phyloP scores from a whole-genome alignment of 2,329 filamentous ascomycete species.

The Nigrospora sphaerica region DNA sequence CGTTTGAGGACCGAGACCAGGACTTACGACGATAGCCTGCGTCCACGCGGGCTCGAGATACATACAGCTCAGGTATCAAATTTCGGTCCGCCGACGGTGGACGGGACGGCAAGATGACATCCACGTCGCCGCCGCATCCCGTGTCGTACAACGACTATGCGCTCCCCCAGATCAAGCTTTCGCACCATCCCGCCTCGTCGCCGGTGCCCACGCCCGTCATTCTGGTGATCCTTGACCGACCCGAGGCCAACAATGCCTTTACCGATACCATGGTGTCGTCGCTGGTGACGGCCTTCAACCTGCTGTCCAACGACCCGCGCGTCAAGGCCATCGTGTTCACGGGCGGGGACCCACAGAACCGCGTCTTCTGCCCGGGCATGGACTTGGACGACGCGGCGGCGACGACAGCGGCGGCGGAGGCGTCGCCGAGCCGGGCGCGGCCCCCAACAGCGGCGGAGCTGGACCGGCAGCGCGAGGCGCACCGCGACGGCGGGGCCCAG shows the following conservation, averaged over 20 bases:
- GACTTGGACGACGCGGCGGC: constrained; percentile 34
- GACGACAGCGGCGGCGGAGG: constrained; percentile 10
- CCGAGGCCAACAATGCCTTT: constrained; percentile 62
- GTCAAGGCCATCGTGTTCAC: constrained; percentile 50
- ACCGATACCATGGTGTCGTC: constrained; percentile 57
- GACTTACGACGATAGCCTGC: too few relatives aligned
- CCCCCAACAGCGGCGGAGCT: constrained; percentile 3
- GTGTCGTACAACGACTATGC: constrained; percentile 31
- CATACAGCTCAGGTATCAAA: too few relatives aligned
- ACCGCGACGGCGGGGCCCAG: constrained; percentile 45
- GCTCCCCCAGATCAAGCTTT: constrained; percentile 37
- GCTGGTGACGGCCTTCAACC: constrained; percentile 44
- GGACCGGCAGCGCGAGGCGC: constrained; percentile 2
- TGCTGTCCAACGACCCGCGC: constrained; percentile 45
- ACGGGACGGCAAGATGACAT: constrained; percentile 1
- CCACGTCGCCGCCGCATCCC: constrained; percentile 10
- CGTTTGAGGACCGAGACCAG: too few relatives aligned
- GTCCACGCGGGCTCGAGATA: too few relatives aligned
- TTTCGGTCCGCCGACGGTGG: too few relatives aligned
- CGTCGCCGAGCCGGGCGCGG: not conserved
- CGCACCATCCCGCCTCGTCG: constrained; percentile 42
- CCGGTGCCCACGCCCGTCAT: constrained; percentile 53
- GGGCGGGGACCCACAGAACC: constrained; percentile 38
- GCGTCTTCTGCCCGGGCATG: constrained; percentile 52
- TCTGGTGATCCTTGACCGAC: constrained; percentile 57